Conservation (phyloP, 306 rosid genomes). For the Cucurbita pepo region DNA sequence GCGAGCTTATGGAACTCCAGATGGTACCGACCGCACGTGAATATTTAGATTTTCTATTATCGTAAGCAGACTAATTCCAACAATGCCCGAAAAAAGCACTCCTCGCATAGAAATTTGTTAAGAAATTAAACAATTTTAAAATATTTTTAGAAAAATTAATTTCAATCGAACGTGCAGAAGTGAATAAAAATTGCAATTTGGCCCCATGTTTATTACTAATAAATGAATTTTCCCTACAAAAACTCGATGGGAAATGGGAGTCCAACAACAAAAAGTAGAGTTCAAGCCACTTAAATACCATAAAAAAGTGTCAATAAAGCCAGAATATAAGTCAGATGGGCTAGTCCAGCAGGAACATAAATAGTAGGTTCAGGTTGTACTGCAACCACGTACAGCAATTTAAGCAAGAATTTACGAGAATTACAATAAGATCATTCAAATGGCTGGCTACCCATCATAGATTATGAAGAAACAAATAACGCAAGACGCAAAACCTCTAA, state of each 20-base stretch:
- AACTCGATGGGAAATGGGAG: no score
- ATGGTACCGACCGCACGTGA: neutral
- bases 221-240: neutral
- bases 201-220: neutral
- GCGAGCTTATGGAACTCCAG: neutral
- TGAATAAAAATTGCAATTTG: neutral
- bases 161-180: neutral
- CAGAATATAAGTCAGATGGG: neutral
- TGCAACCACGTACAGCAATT: neutral
- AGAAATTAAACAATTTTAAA: neutral
- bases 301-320: no score
- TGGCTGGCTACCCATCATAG: neutral
- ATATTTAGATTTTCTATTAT: neutral
- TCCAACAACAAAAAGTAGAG: no score
- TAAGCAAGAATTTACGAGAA: neutral
- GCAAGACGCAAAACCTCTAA: neutral
- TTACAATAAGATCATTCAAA: neutral
- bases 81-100: neutral
- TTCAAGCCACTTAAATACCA: no score
- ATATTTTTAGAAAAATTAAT: neutral
- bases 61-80: neutral
- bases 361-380: neutral
- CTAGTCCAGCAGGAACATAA: neutral
- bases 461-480: conserved; percentile 1
- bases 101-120: no score